Evolutionary conservation across 1,284 basidiomycete species (phyloP).

Genomic region (Vanrija pseudolonga): DNA sequence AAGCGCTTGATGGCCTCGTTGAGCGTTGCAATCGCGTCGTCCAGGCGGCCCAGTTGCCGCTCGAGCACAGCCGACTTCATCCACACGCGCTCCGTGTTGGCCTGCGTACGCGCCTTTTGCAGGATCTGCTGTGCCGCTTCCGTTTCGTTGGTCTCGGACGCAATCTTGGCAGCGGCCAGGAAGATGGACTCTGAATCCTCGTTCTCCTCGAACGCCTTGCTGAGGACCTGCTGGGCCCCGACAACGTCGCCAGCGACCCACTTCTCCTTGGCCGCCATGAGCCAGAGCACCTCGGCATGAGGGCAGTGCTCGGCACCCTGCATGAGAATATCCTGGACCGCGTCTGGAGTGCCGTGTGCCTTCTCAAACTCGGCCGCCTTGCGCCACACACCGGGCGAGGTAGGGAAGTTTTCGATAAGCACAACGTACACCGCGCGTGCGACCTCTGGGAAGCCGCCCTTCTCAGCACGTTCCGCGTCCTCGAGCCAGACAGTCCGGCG

Average conservation of each 20-base stretch:
- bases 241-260: constrained; percentile 84
- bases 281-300: constrained; percentile 91
- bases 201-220: constrained; percentile 87
- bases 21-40: constrained; percentile 70
- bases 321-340: constrained; percentile 74
- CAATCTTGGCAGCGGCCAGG: constrained; percentile 93
- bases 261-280: constrained; percentile 94
- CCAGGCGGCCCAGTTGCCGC: constrained; percentile 72
- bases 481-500: constrained; percentile 82
- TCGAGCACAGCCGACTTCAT: constrained; percentile 97
- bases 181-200: constrained; percentile 96
- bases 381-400: constrained; percentile 76
- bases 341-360: constrained; percentile 75
- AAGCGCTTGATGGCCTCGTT: constrained; percentile 73
- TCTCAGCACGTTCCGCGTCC: constrained; percentile 79
- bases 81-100: constrained; percentile 91
- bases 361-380: constrained; percentile 90
- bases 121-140: constrained; percentile 80
- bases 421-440: constrained; percentile 85
- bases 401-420: constrained; percentile 86
- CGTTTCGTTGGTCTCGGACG: constrained; percentile 87
- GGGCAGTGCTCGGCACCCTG: constrained; percentile 85
- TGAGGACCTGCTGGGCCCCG: constrained; percentile 79
- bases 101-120: constrained; percentile 80
- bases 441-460: constrained; percentile 71